Conservation (phyloP, 768 basidiomycete genomes). For the Mycena galericulata region DNA sequence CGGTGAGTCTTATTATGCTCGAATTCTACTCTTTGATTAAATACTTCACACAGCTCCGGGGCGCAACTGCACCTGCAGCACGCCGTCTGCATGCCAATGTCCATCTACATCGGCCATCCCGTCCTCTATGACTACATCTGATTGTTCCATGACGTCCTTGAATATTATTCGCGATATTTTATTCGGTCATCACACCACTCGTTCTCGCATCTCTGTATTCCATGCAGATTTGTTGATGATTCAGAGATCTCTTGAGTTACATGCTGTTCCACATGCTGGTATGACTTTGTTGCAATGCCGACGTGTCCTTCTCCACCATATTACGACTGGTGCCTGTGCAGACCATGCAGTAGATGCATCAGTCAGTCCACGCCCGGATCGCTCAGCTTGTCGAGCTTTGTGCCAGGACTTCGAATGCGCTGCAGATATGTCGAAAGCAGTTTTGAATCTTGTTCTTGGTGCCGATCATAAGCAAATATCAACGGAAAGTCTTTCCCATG, state of each 20-base stretch:
- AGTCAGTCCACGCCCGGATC: neutral
- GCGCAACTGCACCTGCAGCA: neutral
- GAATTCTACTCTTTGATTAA: too few species aligned
- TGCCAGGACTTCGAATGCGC: constrained; percentile 2
- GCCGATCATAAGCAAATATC: constrained; percentile 14
- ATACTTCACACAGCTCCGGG: too few species aligned
- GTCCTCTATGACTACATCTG: neutral
- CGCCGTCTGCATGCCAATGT: neutral
- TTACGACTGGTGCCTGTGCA: neutral
- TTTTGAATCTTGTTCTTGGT: neutral
- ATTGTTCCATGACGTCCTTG: neutral
- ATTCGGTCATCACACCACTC: too few species aligned
- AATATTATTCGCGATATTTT: too few species aligned
- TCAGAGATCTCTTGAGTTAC: neutral
- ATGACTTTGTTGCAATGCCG: too few species aligned
- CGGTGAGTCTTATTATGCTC: too few species aligned
- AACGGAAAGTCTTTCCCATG: constrained; percentile 12
- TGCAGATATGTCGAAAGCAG: neutral
- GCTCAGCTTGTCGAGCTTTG: neutral
- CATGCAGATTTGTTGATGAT: neutral
- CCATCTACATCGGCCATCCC: neutral
- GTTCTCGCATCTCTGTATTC: neutral
- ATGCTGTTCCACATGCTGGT: too few species aligned
- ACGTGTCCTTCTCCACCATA: neutral
- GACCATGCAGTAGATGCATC: neutral